A percentile compares a stretch with the other conserved stretches of the same genome.
phyloP scores from a whole-genome alignment of 345 rosid species.

The Luvunga scandens region DNA sequence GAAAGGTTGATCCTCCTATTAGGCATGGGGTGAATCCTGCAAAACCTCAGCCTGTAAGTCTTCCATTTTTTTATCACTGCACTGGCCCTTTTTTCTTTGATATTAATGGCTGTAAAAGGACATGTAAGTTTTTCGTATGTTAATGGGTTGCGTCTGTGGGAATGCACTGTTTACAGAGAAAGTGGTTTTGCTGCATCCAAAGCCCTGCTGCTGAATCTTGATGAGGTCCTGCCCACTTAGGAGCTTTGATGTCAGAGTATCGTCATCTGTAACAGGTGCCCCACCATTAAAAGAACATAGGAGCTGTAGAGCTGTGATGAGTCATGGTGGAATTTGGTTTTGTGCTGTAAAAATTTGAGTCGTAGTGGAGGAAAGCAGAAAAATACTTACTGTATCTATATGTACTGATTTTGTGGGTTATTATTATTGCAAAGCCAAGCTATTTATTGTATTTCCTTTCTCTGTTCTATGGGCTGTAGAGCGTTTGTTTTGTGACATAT shows the following conservation, averaged over 20 bases:
- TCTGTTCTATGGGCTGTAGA: conserved; percentile 26
- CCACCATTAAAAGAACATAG: conserved; percentile 42
- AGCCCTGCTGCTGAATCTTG: conserved; percentile 69
- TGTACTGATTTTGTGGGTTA: conserved; percentile 29
- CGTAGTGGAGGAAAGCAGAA: conserved; percentile 35
- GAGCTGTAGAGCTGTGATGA: conserved; percentile 41
- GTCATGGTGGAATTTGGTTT: conserved; percentile 38
- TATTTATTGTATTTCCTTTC: conserved; percentile 17
- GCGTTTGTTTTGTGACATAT: conserved; percentile 29
- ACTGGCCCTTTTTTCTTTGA: neutral
- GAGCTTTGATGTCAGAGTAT: conserved; percentile 33
- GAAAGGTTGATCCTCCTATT: conserved; percentile 46
- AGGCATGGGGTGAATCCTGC: conserved; percentile 58
- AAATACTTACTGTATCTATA: conserved; percentile 41
- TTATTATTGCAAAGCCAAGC: conserved; percentile 20
- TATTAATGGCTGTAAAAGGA: neutral
- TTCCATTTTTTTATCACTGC: neutral
- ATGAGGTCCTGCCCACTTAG: conserved; percentile 22
- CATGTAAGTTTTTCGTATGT: neutral
- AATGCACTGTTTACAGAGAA: conserved; percentile 52
- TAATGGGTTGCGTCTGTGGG: neutral
- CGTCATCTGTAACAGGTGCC: conserved; percentile 40
- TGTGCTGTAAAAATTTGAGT: conserved; percentile 47
- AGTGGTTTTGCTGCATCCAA: conserved; percentile 91
- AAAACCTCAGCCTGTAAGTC: conserved; percentile 78